Evolutionary conservation across 345 rosid genomes (phyloP), one percentile per base, ranked within the genome.

Genomic region (Hevea brasiliensis): DNA sequence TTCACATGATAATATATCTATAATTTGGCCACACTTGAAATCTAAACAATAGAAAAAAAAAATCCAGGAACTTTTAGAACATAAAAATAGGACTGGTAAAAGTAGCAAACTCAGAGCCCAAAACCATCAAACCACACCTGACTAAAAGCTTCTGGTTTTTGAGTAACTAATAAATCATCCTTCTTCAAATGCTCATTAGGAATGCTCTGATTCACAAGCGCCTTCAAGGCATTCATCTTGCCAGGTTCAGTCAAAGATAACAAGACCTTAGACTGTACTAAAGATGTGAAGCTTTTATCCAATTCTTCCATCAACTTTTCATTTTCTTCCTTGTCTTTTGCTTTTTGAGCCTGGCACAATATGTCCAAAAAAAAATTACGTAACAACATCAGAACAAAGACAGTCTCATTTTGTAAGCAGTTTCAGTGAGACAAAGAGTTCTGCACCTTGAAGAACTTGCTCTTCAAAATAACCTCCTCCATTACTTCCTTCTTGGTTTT

Each of bases 401-500:
- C 29, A 51, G 20, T 27, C 41, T 32, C 55, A 42, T 62, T 4
- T 8, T n/a, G 20, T 8, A 50, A 54, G 51, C 13, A 47, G 10
- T 54, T 48, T n/a, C 35, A 64, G 24, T 44, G 68, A 66, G 27
- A 74, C 21, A 63, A 32, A 57, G 32, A 26, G 67, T 65, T 76
- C 21, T 56, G 72, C 78, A 95, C 98, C 99, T 85, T 95, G 85
- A 87, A 94, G 88, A 78, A 83, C 79, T 95, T 95, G 89, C 98
- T 92, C 87, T 95, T 95, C 85, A 91, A 80, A 72, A 92, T 95
- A 75, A 95, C 84, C 88, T 95, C 97, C 73, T 87, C 85, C 97
- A 88, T 92, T 21, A 89, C 85, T 87, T 95, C 96, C 76, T 91
- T 95, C 84, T 95, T 95, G 68, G 84, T 82, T 85, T 87, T 95